Percentiles rank a stretch among this genome's conserved stretches.
phyloP scores from a whole-genome alignment of 2,329 filamentous ascomycete genomes.

The Beauveria brongniartii region DNA sequence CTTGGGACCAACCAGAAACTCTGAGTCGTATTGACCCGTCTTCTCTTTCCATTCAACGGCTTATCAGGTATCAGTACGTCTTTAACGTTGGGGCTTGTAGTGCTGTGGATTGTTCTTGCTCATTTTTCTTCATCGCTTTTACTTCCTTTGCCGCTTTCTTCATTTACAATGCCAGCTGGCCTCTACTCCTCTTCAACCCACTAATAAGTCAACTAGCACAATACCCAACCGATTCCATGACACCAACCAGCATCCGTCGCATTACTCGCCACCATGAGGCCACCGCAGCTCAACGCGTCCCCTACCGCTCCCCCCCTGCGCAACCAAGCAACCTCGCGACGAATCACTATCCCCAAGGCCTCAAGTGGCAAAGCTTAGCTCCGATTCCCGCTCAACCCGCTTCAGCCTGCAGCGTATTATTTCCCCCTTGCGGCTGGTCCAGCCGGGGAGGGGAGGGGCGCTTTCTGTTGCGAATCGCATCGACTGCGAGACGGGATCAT shows the following conservation, averaged over 20 bases:
- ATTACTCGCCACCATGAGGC: constrained; percentile 4
- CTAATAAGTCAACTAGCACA: neutral
- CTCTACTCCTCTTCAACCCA: neutral
- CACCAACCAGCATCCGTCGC: neutral
- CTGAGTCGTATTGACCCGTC: neutral
- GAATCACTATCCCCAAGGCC: neutral
- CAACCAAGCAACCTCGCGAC: neutral
- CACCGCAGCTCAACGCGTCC: neutral
- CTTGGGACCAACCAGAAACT: neutral
- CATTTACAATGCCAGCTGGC: too few relatives aligned
- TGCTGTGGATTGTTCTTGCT: too few relatives aligned
- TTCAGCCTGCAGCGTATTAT: neutral
- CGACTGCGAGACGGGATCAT: neutral
- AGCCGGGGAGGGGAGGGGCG: neutral
- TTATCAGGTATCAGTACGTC: too few relatives aligned
- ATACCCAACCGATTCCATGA: neutral
- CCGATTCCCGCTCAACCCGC: neutral
- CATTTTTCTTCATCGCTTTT: too few relatives aligned
- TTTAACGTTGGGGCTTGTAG: too few relatives aligned
- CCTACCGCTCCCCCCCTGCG: neutral
- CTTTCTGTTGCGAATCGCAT: neutral
- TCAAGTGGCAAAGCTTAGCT: neutral
- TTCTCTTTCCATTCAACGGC: too few relatives aligned
- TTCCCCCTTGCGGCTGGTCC: neutral
- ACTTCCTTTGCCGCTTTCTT: too few relatives aligned